Conservation (phyloP, 345 rosid species). For the Pistacia atlantica region DNA sequence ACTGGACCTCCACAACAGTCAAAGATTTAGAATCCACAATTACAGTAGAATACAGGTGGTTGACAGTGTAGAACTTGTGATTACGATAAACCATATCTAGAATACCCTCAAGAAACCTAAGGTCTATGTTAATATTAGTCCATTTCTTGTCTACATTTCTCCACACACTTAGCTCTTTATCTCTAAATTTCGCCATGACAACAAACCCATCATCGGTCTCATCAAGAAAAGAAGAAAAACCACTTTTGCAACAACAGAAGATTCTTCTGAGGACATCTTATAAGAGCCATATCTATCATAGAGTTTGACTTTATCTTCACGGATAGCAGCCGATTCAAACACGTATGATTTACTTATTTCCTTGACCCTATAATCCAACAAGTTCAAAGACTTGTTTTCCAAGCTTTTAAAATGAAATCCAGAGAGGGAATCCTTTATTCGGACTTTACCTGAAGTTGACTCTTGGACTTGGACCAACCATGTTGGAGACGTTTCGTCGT, state of each 20-base stretch:
- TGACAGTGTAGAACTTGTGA: conserved; percentile 1
- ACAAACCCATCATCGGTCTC: neutral
- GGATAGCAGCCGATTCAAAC: no score
- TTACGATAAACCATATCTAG: neutral
- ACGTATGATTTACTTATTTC: no score
- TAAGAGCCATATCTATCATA: no score
- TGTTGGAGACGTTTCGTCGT: no score
- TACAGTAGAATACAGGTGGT: neutral
- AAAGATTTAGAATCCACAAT: no score
- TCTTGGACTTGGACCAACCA: neutral
- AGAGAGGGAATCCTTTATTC: neutral
- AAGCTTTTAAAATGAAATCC: neutral
- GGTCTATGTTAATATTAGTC: neutral
- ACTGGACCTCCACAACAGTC: no score
- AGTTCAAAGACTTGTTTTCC: neutral
- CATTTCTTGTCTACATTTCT: neutral
- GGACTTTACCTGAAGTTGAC: neutral
- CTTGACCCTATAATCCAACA: neutral
- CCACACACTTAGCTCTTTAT: neutral
- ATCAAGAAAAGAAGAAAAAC: neutral
- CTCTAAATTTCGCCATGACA: neutral
- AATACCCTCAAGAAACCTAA: neutral
- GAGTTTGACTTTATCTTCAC: no score
- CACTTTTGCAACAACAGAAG: neutral
- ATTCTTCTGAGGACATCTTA: no score